Evolutionary conservation across 345 rosid genomes (phyloP), one percentile per base, ranked within the genome.

Genomic region (Bretschneidera sinensis): DNA sequence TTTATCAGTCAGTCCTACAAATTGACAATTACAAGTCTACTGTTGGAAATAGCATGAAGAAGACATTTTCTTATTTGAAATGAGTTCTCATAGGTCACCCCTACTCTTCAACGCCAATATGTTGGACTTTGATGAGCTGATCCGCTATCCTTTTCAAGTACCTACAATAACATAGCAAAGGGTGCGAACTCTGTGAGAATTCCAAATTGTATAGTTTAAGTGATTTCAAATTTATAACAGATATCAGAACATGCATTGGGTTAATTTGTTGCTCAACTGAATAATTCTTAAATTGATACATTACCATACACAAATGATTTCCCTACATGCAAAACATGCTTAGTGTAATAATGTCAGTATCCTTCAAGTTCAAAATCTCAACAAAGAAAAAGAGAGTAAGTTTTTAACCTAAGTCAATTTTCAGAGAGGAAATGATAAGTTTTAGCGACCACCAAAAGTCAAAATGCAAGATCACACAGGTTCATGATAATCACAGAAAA

Each of bases 111-210:
- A 48, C 62, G 33, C 60, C 66, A 18, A 54, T 17, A 58, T 39
- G 17, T 50, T 63, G 76, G 72, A 61, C 73, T 21, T 17, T 50
- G 21, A 34, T 55, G 75, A 65, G 78, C 74, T 60, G 21, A 73
- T 51, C 66, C 61, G 51, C 71, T 33, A 51, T 43, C 70, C 33
- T n/a, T n/a, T 64, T 76, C 74, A 82, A 75, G 87, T 82, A 72
- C 81, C 87, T 79, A 75, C 63, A 61, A 61, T 39, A 39, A 39
- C 45, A 43, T 43, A 21, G 22, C 39, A 62, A 54, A 62, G 22
- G 16, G 51, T 31, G 33, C 63, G 63, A 63, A 21, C 39, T 15
- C 24, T 11, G 5, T 24, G 15, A 57, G 53, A 50, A 57, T 49
- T n/a, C n/a, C 48, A 34, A 31, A 49, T 9, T 31, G 4, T 31